Conservation (phyloP, 768 basidiomycete genomes). For the Mycena rosella region DNA sequence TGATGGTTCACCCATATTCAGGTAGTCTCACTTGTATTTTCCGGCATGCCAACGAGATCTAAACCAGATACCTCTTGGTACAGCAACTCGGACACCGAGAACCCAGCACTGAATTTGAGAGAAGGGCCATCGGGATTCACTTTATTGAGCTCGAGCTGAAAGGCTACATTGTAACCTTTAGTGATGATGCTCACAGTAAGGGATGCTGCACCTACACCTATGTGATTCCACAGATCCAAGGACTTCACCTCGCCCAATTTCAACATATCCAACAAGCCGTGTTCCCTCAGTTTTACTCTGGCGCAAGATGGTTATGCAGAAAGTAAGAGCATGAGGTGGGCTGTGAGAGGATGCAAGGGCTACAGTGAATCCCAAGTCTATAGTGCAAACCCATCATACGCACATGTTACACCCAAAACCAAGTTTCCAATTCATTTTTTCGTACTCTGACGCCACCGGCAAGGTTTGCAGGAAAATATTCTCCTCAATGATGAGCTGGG, state of each 20-base stretch:
- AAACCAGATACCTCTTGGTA: not conserved
- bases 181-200: not conserved
- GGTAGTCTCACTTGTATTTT: not conserved
- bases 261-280: not conserved
- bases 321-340: not conserved
- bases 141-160: not conserved
- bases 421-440: constrained; percentile 1
- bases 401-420: constrained; percentile 5
- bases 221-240: not conserved
- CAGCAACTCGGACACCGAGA: not conserved
- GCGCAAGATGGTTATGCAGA: not conserved
- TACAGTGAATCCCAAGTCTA: constrained; percentile 1
- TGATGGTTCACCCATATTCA: not conserved
- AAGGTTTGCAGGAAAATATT: not conserved
- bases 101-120: not conserved
- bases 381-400: not conserved
- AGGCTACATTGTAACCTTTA: not conserved
- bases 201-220: too few species aligned
- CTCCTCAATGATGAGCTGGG: constrained; percentile 1
- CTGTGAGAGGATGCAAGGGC: not conserved
- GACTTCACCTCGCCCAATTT: not conserved
- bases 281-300: not conserved
- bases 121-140: not conserved
- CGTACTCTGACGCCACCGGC: not conserved
- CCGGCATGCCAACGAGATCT: not conserved